Evolutionary conservation across 1,284 basidiomycete species (phyloP).

Genomic region (Anthracocystis setariae): DNA sequence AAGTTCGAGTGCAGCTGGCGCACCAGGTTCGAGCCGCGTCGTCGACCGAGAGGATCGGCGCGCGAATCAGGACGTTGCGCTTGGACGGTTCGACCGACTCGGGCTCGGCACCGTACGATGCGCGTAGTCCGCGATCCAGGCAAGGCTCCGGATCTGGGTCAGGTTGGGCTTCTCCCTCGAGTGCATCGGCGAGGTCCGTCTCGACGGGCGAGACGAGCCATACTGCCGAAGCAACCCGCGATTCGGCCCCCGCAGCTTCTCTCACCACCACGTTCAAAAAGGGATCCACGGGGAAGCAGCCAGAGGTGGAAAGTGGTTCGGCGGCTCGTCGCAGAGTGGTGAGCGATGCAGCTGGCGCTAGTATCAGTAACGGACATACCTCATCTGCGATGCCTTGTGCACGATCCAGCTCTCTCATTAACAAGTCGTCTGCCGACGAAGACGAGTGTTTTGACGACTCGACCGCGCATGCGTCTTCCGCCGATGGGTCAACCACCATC

Average conservation of each 20-base stretch:
- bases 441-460: background rate
- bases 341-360: background rate
- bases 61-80: constrained; percentile 13
- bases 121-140: constrained; percentile 4
- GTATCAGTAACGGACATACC: background rate
- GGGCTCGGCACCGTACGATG: constrained; percentile 4
- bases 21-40: background rate
- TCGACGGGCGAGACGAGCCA: constrained; percentile 42
- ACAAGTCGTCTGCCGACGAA: constrained; percentile 1
- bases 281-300: background rate
- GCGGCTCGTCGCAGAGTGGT: background rate
- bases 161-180: constrained; percentile 33
- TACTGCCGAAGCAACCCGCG: constrained; percentile 11
- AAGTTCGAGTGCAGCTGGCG: background rate
- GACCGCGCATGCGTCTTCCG: background rate
- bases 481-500: background rate
- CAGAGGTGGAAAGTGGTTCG: constrained; percentile 8
- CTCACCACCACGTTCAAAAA: constrained; percentile 13
- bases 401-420: constrained; percentile 16
- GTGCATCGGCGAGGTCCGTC: constrained; percentile 21
- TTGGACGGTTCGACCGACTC: constrained; percentile 5
- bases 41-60: constrained; percentile 8
- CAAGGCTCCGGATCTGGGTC: constrained; percentile 30
- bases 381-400: background rate
- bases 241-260: constrained; percentile 12